phyloP scores from a whole-genome alignment of 192 early-diverging fungal species.

The Geranomyces variabilis region DNA sequence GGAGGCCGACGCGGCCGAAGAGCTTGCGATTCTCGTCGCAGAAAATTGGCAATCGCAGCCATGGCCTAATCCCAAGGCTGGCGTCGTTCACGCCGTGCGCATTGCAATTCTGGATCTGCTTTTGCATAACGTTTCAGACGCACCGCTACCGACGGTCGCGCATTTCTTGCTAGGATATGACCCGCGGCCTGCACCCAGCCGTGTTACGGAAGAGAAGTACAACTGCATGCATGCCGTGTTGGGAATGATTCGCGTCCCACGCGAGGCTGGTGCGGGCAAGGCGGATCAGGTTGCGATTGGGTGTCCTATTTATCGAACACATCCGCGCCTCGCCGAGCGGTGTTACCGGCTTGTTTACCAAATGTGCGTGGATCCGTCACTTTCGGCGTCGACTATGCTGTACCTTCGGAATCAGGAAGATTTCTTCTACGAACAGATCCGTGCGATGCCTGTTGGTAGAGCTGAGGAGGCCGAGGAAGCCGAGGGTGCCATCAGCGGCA shows the following conservation, averaged over 20 bases:
- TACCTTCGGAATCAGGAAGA: slow-evolving; percentile 79
- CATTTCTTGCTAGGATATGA: slow-evolving; percentile 91
- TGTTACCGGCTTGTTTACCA: slow-evolving; percentile 87
- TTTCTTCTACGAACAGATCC: slow-evolving; percentile 67
- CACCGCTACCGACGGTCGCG: slow-evolving; percentile 67
- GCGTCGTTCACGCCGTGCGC: slow-evolving; percentile 64
- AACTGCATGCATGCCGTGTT: slow-evolving; percentile 43
- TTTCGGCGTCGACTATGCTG: slow-evolving; percentile 70
- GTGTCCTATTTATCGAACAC: slow-evolving; percentile 58
- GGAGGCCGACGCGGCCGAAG: background rate
- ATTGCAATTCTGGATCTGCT: slow-evolving; percentile 86
- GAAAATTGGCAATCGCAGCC: slow-evolving; percentile 15
- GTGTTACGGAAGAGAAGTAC: slow-evolving; percentile 24
- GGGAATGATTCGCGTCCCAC: slow-evolving; percentile 38
- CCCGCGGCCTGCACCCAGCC: slow-evolving; percentile 29
- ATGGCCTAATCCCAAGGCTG: slow-evolving; percentile 23
- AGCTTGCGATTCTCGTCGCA: slow-evolving; percentile 1
- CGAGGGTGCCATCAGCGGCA: slow-evolving; percentile 6
- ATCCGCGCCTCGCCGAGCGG: slow-evolving; percentile 82
- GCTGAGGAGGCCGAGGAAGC: slow-evolving; percentile 13
- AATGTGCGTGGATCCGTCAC: slow-evolving; percentile 73
- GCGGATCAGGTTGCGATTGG: background rate
- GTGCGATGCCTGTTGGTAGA: slow-evolving; percentile 56
- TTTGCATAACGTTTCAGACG: slow-evolving; percentile 67
- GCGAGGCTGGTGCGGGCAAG: background rate